Conservation (phyloP, 257 asterid species). For the Scutellaria minor region DNA sequence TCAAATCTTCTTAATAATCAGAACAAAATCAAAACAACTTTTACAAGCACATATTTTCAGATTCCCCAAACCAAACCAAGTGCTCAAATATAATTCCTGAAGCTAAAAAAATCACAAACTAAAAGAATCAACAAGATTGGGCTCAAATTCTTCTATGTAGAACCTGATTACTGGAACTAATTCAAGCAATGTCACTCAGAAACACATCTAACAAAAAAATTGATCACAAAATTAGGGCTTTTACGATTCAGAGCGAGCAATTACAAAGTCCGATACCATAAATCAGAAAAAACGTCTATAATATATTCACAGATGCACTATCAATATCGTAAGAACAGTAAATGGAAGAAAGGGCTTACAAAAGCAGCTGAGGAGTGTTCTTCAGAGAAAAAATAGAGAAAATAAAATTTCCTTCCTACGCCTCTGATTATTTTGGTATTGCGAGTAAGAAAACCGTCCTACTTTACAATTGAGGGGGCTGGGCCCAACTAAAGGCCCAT, state of each 20-base stretch:
- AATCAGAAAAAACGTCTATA: background rate
- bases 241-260: background rate
- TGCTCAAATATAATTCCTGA: background rate
- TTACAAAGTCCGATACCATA: background rate
- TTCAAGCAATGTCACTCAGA: background rate
- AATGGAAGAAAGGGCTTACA: slow-evolving; percentile 10
- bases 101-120: background rate
- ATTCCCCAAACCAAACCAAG: background rate
- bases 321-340: no score
- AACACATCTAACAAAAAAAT: background rate
- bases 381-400: background rate
- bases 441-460: background rate
- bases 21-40: no score
- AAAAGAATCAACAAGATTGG: background rate
- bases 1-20: background rate
- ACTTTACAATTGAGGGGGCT: background rate
- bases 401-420: no score
- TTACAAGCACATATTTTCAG: background rate
- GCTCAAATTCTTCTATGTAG: background rate
- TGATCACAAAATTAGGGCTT: background rate
- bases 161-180: background rate
- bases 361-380: slow-evolving; percentile 1
- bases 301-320: no score
- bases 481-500: slow-evolving; percentile 2
- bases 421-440: background rate